Evolutionary conservation across 192 early-diverging fungal genomes (phyloP), one percentile per base, ranked within the genome.

Genomic region (Rhizoclosmatium sp.): DNA sequence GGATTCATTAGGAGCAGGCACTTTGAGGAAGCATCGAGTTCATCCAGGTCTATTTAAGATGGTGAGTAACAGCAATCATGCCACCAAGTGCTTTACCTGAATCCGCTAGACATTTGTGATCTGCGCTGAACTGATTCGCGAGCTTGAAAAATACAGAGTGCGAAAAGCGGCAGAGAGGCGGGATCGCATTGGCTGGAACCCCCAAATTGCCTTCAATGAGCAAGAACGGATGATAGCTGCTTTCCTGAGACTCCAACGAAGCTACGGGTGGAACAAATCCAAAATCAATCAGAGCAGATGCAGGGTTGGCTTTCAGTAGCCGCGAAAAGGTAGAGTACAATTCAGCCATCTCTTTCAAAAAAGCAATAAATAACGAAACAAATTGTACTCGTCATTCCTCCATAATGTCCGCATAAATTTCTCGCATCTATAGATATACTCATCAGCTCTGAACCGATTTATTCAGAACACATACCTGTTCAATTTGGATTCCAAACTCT

Each of bases 121-220:
- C 60, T 21, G 4, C 7, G 39, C 21, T 40, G 1, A 21, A 62
- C 14, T 21, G 60, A 19, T 4, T 7, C 9, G 40, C n/a, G 44
- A 75, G 19, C 3, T 47, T 23, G 41, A 76, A 76, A 54, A 59
- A 67, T 1, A 66, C 48, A 5, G 47, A 47, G 39, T 76, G 75
- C 45, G 75, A 31, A 48, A 5, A 40, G 3, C 65, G 41, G 7
- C 58, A 62, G 9, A 76, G 39, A 16, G 64, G 46, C 21, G 40
- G 44, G 48, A 76, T 76, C 4, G 46, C 46, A 54, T 76, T 67
- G n/a, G 75, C 75, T 12, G 75, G 62, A 9, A 76, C 64, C 2
- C 75, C 75, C 54, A 76, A 46, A 44, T 76, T 76, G 48, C 64
- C 64, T 5, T 76, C 75, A 16, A 76, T 48, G 4, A 76, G 16